A percentile compares a stretch with the other conserved stretches of the same genome.
Conservation (phyloP, 176 grass and related monocot genomes). For the Oryza meridionalis region DNA sequence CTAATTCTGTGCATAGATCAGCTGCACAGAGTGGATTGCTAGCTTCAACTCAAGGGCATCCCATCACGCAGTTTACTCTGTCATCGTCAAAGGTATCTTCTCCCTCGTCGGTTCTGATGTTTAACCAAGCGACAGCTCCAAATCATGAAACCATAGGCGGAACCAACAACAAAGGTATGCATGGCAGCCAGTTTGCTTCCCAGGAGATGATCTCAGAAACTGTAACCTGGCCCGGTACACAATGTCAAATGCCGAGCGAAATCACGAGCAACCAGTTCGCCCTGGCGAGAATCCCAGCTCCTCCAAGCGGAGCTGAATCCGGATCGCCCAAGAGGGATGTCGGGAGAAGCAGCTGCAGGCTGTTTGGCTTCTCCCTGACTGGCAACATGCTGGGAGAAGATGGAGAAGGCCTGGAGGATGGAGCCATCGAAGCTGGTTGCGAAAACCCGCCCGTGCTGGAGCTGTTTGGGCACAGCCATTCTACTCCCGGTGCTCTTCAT, state of each 20-base stretch:
- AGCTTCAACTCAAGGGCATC: constrained; percentile 41
- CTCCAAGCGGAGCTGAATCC: constrained; percentile 13
- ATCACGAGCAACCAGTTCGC: constrained; percentile 12
- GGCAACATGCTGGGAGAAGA: constrained; percentile 55
- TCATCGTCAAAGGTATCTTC: constrained; percentile 53
- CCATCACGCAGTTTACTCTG: constrained; percentile 29
- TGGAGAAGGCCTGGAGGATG: constrained; percentile 38
- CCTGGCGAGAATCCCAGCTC: constrained; percentile 7
- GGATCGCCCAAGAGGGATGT: background rate
- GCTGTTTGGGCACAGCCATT: constrained; percentile 44
- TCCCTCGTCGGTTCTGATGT: constrained; percentile 80
- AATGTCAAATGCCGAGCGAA: constrained; percentile 23
- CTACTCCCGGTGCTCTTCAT: constrained; percentile 40
- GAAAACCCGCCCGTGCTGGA: constrained; percentile 39
- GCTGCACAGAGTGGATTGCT: constrained; percentile 12
- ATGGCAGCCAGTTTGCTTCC: constrained; percentile 16
- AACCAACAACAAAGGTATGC: constrained; percentile 8
- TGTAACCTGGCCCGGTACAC: background rate
- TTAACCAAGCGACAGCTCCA: constrained; percentile 46
- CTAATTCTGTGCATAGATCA: constrained; percentile 36
- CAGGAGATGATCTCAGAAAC: constrained; percentile 33
- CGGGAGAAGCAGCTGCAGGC: constrained; percentile 47
- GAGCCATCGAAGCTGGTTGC: background rate
- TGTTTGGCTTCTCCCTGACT: constrained; percentile 88
- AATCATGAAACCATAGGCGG: constrained; percentile 15